A percentile compares a stretch with the other conserved stretches of the same genome.
phyloP scores from a whole-genome alignment of 192 early-diverging fungal genomes.

The Backusella psychrophila region DNA sequence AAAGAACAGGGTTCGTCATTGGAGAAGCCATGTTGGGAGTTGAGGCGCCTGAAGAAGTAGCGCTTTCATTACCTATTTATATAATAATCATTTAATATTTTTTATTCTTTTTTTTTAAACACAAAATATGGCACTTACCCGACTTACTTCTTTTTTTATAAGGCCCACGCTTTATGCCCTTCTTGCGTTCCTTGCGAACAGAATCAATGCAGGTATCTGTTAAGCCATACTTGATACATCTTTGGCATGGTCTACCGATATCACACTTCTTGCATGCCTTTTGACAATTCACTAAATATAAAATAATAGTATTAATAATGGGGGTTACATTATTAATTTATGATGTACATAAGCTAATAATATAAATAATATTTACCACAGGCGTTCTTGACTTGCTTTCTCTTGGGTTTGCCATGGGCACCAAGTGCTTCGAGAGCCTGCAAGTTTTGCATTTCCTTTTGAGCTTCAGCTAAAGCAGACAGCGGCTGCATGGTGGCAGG shows the following conservation, averaged over 20 bases:
- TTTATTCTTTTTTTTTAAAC: background rate
- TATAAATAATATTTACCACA: constrained; percentile 61
- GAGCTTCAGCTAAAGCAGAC: constrained; percentile 33
- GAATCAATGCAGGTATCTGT: constrained; percentile 72
- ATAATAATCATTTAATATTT: background rate
- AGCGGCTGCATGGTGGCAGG: constrained; percentile 29
- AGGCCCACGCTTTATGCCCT: constrained; percentile 80
- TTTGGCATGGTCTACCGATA: constrained; percentile 73
- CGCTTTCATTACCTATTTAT: constrained; percentile 7
- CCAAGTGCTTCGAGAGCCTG: background rate
- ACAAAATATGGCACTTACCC: background rate
- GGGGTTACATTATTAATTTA: background rate
- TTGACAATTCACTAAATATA: constrained; percentile 79
- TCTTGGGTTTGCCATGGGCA: constrained; percentile 25
- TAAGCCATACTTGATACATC: constrained; percentile 75
- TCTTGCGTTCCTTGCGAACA: constrained; percentile 75
- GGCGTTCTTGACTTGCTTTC: constrained; percentile 88
- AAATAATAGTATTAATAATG: background rate
- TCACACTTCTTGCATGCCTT: constrained; percentile 93
- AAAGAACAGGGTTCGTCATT: constrained; percentile 2
- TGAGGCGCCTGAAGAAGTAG: constrained; percentile 20
- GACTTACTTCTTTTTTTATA: constrained; percentile 61
- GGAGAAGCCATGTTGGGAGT: constrained; percentile 16
- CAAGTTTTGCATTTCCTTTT: constrained; percentile 22
- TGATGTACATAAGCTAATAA: background rate